Conservation (phyloP, 148 eudicot genomes). For the Rhododendron molle region DNA sequence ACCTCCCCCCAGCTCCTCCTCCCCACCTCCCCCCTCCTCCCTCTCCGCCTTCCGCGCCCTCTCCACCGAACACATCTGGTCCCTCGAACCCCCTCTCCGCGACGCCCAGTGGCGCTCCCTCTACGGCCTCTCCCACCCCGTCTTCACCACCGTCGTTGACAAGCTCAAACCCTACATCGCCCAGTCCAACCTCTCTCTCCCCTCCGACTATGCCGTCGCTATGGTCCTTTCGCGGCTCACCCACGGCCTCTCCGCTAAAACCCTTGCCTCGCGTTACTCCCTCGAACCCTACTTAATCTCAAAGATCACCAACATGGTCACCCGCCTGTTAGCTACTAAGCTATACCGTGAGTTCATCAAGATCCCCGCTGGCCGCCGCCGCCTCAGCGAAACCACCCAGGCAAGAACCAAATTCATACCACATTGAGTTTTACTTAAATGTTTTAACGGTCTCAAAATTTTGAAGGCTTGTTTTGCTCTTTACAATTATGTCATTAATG, state of each 20-base stretch:
- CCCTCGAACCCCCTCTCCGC: constrained; percentile 74
- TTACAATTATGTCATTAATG: background rate
- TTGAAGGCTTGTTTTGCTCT: background rate
- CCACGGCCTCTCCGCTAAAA: constrained; percentile 53
- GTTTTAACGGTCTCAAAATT: too few species aligned
- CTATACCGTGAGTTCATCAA: constrained; percentile 85
- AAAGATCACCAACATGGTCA: constrained; percentile 93
- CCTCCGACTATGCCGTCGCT: constrained; percentile 90
- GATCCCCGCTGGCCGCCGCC: constrained; percentile 66
- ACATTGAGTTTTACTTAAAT: too few species aligned
- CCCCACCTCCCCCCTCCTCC: constrained; percentile 42
- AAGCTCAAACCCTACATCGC: constrained; percentile 77
- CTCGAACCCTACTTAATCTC: constrained; percentile 85
- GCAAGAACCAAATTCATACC: background rate
- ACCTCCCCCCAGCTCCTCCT: constrained; percentile 24
- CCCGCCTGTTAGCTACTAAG: constrained; percentile 78
- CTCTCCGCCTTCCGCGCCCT: constrained; percentile 84
- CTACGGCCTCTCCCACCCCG: constrained; percentile 83
- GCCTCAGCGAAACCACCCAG: constrained; percentile 57
- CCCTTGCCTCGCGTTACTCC: constrained; percentile 59
- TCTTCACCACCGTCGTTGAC: constrained; percentile 74
- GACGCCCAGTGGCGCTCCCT: constrained; percentile 76
- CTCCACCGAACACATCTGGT: constrained; percentile 81
- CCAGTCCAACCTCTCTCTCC: constrained; percentile 70
- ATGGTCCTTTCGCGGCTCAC: constrained; percentile 84